Conservation (phyloP, 2,329 filamentous ascomycete genomes). For the Teratosphaeriaceae sp. region DNA sequence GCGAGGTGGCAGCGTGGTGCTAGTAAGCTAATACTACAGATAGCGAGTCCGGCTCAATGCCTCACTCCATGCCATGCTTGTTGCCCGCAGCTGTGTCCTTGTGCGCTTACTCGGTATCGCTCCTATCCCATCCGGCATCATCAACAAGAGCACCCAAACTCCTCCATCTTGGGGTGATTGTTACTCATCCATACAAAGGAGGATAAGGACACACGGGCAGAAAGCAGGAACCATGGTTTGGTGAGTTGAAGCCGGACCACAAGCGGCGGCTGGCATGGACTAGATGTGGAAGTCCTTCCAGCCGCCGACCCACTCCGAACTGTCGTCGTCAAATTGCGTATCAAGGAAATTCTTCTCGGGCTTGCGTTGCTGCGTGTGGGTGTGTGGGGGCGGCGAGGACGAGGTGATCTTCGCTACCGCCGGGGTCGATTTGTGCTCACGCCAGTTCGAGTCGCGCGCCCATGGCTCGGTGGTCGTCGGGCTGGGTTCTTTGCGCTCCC, state of each 20-base stretch:
- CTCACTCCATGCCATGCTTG: constrained; percentile 3
- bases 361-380: constrained; percentile 14
- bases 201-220: background rate
- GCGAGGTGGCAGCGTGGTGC: constrained; percentile 1
- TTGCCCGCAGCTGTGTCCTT: constrained; percentile 3
- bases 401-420: constrained; percentile 12
- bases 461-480: constrained; percentile 26
- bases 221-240: constrained; percentile 1
- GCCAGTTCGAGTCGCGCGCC: constrained; percentile 45
- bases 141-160: constrained; percentile 1
- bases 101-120: no score
- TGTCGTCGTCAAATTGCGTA: constrained; percentile 32
- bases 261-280: constrained; percentile 20
- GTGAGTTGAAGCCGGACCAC: background rate
- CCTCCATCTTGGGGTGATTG: background rate
- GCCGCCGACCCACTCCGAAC: constrained; percentile 92
- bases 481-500: constrained; percentile 22
- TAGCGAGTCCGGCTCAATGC: constrained; percentile 11
- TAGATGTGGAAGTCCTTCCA: constrained; percentile 67
- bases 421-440: constrained; percentile 32
- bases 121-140: background rate
- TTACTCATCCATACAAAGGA: constrained; percentile 8
- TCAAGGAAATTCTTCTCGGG: constrained; percentile 32
- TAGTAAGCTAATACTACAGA: constrained; percentile 11
- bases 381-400: constrained; percentile 8